phyloP scores from a whole-genome alignment of 2,329 filamentous ascomycete species.

The Lachnellula arida region DNA sequence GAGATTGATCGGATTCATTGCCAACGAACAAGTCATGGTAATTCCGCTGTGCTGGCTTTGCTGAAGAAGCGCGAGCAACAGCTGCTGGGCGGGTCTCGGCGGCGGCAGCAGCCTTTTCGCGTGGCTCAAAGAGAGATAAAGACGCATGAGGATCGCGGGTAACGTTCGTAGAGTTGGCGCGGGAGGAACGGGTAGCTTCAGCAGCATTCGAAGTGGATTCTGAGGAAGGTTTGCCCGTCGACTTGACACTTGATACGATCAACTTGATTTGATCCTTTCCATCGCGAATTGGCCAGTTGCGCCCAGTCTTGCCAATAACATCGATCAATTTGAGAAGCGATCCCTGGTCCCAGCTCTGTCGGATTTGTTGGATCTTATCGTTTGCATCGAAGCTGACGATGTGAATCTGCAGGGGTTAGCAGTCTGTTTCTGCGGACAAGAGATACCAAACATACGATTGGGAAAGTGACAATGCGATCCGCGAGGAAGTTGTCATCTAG shows the following conservation, averaged over 20 bases:
- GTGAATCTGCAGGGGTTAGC: slow-evolving; percentile 59
- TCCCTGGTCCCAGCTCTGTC: slow-evolving; percentile 92
- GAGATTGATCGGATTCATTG: slow-evolving; percentile 27
- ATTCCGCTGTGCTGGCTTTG: slow-evolving; percentile 65
- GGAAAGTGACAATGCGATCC: slow-evolving; percentile 72
- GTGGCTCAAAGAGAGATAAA: slow-evolving; percentile 68
- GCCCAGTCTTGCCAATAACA: slow-evolving; percentile 82
- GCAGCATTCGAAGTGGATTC: slow-evolving; percentile 30
- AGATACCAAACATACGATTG: slow-evolving; percentile 60
- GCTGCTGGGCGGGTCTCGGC: slow-evolving; percentile 43
- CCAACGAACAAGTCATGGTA: slow-evolving; percentile 66
- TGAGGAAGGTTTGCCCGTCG: slow-evolving; percentile 36
- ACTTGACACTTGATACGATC: slow-evolving; percentile 58
- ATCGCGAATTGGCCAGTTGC: slow-evolving; percentile 93
- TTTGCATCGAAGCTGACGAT: slow-evolving; percentile 77
- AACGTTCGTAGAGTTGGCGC: slow-evolving; percentile 49
- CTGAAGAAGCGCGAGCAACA: slow-evolving; percentile 59
- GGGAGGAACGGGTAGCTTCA: slow-evolving; percentile 40
- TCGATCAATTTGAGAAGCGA: slow-evolving; percentile 89
- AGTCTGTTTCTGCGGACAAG: neutral
- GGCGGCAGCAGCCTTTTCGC: slow-evolving; percentile 56
- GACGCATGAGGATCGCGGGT: slow-evolving; percentile 64
- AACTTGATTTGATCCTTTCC: slow-evolving; percentile 77
- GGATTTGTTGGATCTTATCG: slow-evolving; percentile 79
- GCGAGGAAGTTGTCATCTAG: slow-evolving; percentile 93